Base-by-base conservation (phyloP, 768 basidiomycete genomes). In the Auricularia cornea region DNA sequence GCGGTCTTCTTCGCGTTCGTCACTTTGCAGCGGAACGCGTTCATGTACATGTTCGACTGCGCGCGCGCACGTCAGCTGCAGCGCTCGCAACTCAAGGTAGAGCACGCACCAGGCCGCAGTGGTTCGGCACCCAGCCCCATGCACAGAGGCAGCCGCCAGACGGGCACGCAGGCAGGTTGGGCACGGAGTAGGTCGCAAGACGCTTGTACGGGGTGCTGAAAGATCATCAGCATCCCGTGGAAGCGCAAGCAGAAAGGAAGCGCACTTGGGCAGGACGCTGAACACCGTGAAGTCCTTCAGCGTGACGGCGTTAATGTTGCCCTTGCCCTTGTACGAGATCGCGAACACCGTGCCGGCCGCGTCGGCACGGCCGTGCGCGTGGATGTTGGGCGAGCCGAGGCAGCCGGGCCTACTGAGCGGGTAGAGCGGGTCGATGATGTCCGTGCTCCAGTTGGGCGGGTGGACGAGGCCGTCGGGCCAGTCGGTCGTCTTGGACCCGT, bases 21-120 rank as follows among this genome's bases (percentile, higher is more conserved):
- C 11, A 65, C 64, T 14, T 48, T 63, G 64, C 62, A 65, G 16
- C 64, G 52, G 57, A 64, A 60, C 18, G 62, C 54, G 31, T 30
- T 32, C 38, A 65, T 59, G 59, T 65, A 65, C 8, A 65, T 51
- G 35, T 65, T 65, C 16, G 64, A 41, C 41, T 59, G 20, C 20
- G 52, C 64, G 54, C 10, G 16, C 10, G 35, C 35, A n/a, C n/a
- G n/a, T n/a, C n/a, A n/a, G n/a, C n/a, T n/a, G n/a, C n/a, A n/a
- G n/a, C n/a, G n/a, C n/a, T n/a, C n/a, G n/a, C n/a, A n/a, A n/a
- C n/a, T n/a, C n/a, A n/a, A 52, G n/a, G 20, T 8, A n/a, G 11
- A 52, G 51, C 11, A n/a, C 51, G 51, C 28, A 52, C 51, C 28
- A n/a, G n/a, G 18, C 29, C 29, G n/a, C 59, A 59, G 29, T 26